These are phyloP conservation scores for Withania somnifera DNA, from an alignment of 305 asterid species.

Conservation along the genomic window DNA sequence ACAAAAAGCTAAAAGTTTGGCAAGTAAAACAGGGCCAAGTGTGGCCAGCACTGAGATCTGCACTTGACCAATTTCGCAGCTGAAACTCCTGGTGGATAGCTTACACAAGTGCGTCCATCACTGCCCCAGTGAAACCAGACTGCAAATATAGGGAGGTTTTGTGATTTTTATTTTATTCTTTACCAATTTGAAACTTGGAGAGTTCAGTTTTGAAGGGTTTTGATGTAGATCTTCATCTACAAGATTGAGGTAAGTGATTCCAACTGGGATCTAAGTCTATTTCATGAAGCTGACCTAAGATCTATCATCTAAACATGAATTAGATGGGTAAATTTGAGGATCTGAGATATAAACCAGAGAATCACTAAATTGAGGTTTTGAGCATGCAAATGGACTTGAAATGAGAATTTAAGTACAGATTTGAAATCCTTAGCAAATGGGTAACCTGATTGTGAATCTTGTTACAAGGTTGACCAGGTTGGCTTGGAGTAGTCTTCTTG, in stretches of 20 bases:
- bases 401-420: background rate
- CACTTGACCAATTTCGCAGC: background rate
- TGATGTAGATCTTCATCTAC: background rate
- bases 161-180: background rate
- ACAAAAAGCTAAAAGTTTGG: background rate
- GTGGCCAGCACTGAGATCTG: background rate
- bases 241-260: background rate
- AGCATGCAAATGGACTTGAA: background rate
- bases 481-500: background rate
- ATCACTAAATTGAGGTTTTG: background rate
- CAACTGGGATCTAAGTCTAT: background rate
- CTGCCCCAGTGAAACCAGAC: background rate
- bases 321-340: background rate
- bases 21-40: background rate
- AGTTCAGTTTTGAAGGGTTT: background rate
- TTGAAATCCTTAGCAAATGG: background rate
- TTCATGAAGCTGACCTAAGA: background rate
- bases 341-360: background rate
- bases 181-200: background rate
- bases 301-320: background rate
- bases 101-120: background rate
- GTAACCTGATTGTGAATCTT: background rate
- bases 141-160: background rate
- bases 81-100: background rate
- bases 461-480: background rate